phyloP scores from a whole-genome alignment of 306 rosid species.

The Rubus parviflorus region DNA sequence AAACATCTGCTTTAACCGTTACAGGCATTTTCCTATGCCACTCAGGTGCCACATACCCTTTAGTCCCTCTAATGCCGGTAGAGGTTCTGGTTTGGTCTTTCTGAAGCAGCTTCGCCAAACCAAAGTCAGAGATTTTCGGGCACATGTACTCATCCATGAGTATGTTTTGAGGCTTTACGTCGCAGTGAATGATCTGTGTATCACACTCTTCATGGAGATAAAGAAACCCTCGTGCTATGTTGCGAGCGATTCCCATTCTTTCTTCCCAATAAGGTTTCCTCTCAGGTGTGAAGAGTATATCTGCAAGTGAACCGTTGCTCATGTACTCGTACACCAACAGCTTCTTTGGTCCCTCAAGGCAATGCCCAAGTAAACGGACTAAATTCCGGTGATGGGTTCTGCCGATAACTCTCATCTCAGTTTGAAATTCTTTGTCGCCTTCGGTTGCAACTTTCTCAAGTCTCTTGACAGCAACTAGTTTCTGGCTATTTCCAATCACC shows the following conservation, averaged over 20 bases:
- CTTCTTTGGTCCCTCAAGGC: constrained; percentile 18
- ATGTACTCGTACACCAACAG: constrained; percentile 30
- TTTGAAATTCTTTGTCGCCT: constrained; percentile 28
- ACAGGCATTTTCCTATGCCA: constrained; percentile 26
- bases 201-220: constrained; percentile 37
- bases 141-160: constrained; percentile 24
- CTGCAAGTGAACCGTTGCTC: constrained; percentile 35
- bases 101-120: constrained; percentile 31
- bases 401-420: constrained; percentile 26
- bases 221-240: constrained; percentile 30
- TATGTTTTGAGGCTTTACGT: constrained; percentile 39
- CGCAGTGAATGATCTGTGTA: constrained; percentile 34
- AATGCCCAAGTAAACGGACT: constrained; percentile 25
- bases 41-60: constrained; percentile 36
- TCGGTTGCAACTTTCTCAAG: constrained; percentile 16
- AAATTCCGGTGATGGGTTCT: constrained; percentile 35
- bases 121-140: constrained; percentile 28
- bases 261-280: constrained; percentile 20
- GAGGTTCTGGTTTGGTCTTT: constrained; percentile 31
- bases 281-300: constrained; percentile 20
- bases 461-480: constrained; percentile 26
- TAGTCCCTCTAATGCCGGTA: constrained; percentile 36
- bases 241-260: constrained; percentile 17
- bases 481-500: neutral
- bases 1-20: constrained; percentile 30